These are phyloP conservation scores for Fomitopsis schrenkii DNA, from an alignment of 1,284 basidiomycete species.

Conservation along the genomic window DNA sequence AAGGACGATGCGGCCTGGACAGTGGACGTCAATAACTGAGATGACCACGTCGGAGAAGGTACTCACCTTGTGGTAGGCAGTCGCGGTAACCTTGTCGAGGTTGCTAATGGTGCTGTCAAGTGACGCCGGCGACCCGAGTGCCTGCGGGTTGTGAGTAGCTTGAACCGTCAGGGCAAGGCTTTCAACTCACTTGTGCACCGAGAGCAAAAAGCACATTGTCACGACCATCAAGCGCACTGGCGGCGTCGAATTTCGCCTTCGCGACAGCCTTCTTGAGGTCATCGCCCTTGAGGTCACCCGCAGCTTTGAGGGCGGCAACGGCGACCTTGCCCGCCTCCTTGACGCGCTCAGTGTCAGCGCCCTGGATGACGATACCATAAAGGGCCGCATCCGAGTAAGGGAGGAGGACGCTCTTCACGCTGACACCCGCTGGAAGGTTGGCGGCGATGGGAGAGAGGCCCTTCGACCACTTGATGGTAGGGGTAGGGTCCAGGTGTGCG, in stretches of 20 bases:
- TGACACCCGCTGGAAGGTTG: slow-evolving; percentile 45
- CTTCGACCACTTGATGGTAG: slow-evolving; percentile 83
- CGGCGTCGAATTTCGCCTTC: slow-evolving; percentile 84
- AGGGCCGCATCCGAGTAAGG: slow-evolving; percentile 90
- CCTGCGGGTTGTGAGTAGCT: slow-evolving; percentile 30
- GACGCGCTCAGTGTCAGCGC: slow-evolving; percentile 51
- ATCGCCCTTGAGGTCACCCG: slow-evolving; percentile 57
- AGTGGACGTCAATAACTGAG: not conserved
- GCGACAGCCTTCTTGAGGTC: slow-evolving; percentile 78
- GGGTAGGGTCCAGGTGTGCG: slow-evolving; percentile 68
- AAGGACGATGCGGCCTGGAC: slow-evolving; percentile 33
- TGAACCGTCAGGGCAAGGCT: not conserved
- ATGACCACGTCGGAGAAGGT: not conserved
- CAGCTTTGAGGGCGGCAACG: slow-evolving; percentile 64
- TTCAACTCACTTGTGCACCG: slow-evolving; percentile 50
- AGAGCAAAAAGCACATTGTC: slow-evolving; percentile 65
- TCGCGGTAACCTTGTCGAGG: slow-evolving; percentile 58
- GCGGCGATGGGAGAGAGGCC: slow-evolving; percentile 68
- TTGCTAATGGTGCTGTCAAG: slow-evolving; percentile 51
- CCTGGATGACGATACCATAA: slow-evolving; percentile 77
- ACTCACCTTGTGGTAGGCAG: slow-evolving; percentile 61
- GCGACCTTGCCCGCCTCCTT: slow-evolving; percentile 63
- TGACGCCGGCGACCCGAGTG: slow-evolving; percentile 54
- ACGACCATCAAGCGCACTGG: slow-evolving; percentile 62
- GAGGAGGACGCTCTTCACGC: slow-evolving; percentile 71